Evolutionary conservation across 306 rosid species (phyloP).

Genomic region (Quercus berberidifolia): DNA sequence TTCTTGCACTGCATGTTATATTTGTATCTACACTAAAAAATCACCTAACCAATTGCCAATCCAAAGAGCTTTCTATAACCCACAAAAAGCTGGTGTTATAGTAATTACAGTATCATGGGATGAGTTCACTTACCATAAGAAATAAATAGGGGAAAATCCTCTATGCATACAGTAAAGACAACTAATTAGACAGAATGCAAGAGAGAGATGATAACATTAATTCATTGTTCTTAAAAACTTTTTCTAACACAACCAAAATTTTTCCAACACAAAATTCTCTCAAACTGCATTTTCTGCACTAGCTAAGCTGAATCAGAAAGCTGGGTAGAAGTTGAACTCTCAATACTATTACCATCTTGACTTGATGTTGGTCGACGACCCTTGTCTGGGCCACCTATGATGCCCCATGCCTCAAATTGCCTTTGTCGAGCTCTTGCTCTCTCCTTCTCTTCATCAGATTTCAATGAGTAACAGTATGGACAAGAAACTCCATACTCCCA

Average conservation of each 20-base stretch:
- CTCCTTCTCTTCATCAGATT: conserved; percentile 86
- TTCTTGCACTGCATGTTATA: no score
- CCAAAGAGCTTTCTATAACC: no score
- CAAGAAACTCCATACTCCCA: conserved; percentile 86
- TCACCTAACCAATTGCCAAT: no score
- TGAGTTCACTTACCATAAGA: no score
- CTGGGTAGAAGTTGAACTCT: conserved; percentile 18
- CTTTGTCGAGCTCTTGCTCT: conserved; percentile 92
- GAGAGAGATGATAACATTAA: not conserved
- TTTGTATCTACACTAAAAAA: no score
- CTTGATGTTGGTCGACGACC: conserved; percentile 47
- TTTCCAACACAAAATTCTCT: not conserved
- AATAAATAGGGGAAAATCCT: no score
- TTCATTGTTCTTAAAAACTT: not conserved
- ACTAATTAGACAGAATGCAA: no score
- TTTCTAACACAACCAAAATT: no score
- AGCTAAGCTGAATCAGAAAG: conserved; percentile 50
- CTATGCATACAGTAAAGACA: no score
- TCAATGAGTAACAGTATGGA: conserved; percentile 63
- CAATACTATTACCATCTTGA: not conserved
- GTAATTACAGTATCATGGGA: no score
- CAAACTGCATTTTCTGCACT: not conserved
- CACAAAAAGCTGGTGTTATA: no score
- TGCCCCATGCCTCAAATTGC: conserved; percentile 86
- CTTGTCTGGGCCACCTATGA: conserved; percentile 90